Conservation (phyloP, 805 yeast species). For the Komagataella mondaviorum region DNA sequence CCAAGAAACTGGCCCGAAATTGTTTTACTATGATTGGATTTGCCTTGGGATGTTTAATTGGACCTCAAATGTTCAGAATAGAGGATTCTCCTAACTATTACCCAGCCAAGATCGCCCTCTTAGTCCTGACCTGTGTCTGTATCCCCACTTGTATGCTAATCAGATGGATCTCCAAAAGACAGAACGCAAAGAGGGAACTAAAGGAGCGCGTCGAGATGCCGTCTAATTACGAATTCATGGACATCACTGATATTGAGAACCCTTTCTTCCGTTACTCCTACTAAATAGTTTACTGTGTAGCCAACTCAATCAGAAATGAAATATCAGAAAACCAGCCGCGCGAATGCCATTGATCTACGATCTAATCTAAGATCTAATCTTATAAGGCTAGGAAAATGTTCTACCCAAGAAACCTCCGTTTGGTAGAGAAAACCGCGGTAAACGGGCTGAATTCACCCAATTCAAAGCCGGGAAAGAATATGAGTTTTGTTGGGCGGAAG, state of each 20-base stretch:
- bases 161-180: slow-evolving; percentile 28
- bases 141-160: slow-evolving; percentile 28
- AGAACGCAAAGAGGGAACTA: slow-evolving; percentile 32
- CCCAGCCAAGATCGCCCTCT: slow-evolving; percentile 42
- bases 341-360: background rate
- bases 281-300: slow-evolving; percentile 8
- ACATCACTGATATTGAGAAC: slow-evolving; percentile 46
- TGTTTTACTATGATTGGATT: slow-evolving; percentile 43
- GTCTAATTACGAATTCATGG: slow-evolving; percentile 31
- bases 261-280: slow-evolving; percentile 38
- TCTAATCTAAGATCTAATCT: background rate
- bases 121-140: slow-evolving; percentile 34
- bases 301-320: background rate
- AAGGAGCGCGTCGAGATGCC: slow-evolving; percentile 14
- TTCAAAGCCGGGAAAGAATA: background rate
- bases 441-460: background rate
- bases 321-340: background rate
- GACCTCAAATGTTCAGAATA: slow-evolving; percentile 47
- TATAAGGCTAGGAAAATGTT: background rate
- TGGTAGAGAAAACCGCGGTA: background rate
- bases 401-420: background rate
- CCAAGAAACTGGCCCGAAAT: slow-evolving; percentile 40
- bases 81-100: slow-evolving; percentile 36
- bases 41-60: slow-evolving; percentile 41
- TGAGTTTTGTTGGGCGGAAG: background rate